phyloP scores from a whole-genome alignment of 2,329 filamentous ascomycete species.

The Penicillium sp. region DNA sequence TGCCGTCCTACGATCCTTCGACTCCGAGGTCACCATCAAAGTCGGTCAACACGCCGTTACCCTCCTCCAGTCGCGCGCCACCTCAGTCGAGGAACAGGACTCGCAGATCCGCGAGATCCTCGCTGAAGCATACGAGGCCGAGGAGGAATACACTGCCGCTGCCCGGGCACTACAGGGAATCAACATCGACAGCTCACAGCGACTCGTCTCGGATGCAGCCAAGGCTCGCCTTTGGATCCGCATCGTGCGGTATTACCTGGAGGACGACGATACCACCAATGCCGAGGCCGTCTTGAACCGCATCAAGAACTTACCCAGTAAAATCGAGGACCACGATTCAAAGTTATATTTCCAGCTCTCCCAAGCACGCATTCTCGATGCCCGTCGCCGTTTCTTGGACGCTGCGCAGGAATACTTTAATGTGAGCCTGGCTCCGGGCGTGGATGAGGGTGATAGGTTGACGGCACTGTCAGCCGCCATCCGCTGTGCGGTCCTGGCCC shows the following conservation, averaged over 20 bases:
- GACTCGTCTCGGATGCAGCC: slow-evolving; percentile 78
- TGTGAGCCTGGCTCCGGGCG: slow-evolving; percentile 74
- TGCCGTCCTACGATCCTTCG: slow-evolving; percentile 58
- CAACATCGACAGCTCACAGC: slow-evolving; percentile 85
- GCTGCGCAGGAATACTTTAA: slow-evolving; percentile 87
- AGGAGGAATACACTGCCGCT: slow-evolving; percentile 79
- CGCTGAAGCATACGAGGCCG: slow-evolving; percentile 78
- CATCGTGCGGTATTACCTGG: slow-evolving; percentile 90
- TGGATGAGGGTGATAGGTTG: slow-evolving; percentile 86
- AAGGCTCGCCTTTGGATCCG: slow-evolving; percentile 88
- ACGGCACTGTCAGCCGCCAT: slow-evolving; percentile 85
- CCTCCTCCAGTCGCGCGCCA: slow-evolving; percentile 66
- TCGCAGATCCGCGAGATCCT: slow-evolving; percentile 78
- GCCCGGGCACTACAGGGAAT: slow-evolving; percentile 81
- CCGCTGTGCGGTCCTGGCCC: slow-evolving; percentile 88
- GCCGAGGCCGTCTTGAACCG: slow-evolving; percentile 91
- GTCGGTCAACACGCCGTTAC: slow-evolving; percentile 75
- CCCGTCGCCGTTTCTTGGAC: slow-evolving; percentile 84
- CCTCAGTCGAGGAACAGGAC: slow-evolving; percentile 84
- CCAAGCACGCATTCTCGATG: slow-evolving; percentile 90
- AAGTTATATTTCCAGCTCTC: slow-evolving; percentile 86
- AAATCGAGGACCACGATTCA: slow-evolving; percentile 72
- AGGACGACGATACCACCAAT: slow-evolving; percentile 85
- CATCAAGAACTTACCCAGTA: slow-evolving; percentile 86
- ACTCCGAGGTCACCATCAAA: slow-evolving; percentile 68